Conservation (phyloP, 768 basidiomycete species). For the Calocybe indica region DNA sequence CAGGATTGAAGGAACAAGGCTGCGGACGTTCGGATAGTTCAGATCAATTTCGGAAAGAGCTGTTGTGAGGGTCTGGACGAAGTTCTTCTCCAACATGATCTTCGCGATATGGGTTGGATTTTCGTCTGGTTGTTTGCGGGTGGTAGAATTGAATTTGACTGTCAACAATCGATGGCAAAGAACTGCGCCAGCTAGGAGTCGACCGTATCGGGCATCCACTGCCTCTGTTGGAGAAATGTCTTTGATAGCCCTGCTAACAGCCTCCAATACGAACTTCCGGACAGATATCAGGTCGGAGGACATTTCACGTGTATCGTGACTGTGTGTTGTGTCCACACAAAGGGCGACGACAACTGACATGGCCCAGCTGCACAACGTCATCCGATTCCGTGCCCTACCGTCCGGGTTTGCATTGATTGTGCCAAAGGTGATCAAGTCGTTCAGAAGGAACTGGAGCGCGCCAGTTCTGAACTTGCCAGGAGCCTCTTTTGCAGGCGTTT, state of each 20-base stretch:
- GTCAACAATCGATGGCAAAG: slow-evolving; percentile 84
- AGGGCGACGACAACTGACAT: slow-evolving; percentile 88
- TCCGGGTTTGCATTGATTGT: slow-evolving; percentile 61
- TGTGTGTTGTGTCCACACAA: slow-evolving; percentile 77
- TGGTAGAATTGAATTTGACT: slow-evolving; percentile 58
- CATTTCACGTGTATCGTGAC: slow-evolving; percentile 68
- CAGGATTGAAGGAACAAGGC: slow-evolving; percentile 81
- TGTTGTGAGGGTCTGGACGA: slow-evolving; percentile 81
- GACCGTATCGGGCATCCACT: slow-evolving; percentile 78
- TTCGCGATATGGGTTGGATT: slow-evolving; percentile 91
- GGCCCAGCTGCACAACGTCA: slow-evolving; percentile 75
- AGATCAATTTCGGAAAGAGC: slow-evolving; percentile 91
- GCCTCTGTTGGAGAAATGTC: slow-evolving; percentile 58
- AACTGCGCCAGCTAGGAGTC: slow-evolving; percentile 81
- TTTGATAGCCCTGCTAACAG: slow-evolving; percentile 80
- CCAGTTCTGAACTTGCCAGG: slow-evolving; percentile 52
- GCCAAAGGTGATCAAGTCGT: slow-evolving; percentile 76
- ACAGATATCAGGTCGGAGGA: slow-evolving; percentile 77
- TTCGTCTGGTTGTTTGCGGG: slow-evolving; percentile 60
- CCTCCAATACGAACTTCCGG: slow-evolving; percentile 90
- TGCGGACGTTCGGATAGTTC: slow-evolving; percentile 88
- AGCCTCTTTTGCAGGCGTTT: slow-evolving; percentile 59
- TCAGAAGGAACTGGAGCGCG: slow-evolving; percentile 76
- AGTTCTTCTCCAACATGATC: slow-evolving; percentile 98
- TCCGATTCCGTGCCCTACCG: slow-evolving; percentile 46